These are phyloP conservation scores for Bipolaris zeicola DNA, from an alignment of 2,329 filamentous ascomycete genomes.

Conservation along the genomic window DNA sequence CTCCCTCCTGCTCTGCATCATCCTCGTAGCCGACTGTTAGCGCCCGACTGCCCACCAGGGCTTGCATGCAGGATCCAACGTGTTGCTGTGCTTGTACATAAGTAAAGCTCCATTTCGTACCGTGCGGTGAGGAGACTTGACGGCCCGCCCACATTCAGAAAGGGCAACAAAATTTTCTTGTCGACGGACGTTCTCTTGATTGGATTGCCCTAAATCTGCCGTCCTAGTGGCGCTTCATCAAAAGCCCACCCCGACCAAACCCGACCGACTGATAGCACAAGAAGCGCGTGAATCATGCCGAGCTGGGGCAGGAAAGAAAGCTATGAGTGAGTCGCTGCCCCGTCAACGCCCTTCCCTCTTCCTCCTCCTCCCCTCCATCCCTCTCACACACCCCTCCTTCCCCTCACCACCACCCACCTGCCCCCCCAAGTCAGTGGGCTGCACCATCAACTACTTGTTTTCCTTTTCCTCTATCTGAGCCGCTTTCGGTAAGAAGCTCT, in stretches of 20 bases:
- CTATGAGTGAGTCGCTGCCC: slow-evolving; percentile 46
- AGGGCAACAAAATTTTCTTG: slow-evolving; percentile 18
- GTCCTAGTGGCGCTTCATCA: slow-evolving; percentile 11
- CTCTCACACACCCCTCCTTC: slow-evolving; percentile 2
- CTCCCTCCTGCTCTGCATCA: slow-evolving; percentile 8
- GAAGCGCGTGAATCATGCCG: slow-evolving; percentile 40
- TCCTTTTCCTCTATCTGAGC: slow-evolving; percentile 1
- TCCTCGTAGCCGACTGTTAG: slow-evolving; percentile 12
- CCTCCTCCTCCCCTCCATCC: slow-evolving; percentile 14
- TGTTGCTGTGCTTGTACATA: slow-evolving; percentile 19
- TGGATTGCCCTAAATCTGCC: slow-evolving; percentile 10
- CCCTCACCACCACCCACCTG: slow-evolving; percentile 13
- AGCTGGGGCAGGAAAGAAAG: slow-evolving; percentile 49
- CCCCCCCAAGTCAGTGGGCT: slow-evolving; percentile 1
- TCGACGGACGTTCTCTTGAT: slow-evolving; percentile 4
- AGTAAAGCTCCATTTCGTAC: slow-evolving; percentile 19
- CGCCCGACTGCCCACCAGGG: slow-evolving; percentile 14
- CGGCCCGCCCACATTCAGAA: slow-evolving; percentile 20
- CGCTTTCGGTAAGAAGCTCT: slow-evolving; percentile 18
- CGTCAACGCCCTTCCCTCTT: slow-evolving; percentile 6
- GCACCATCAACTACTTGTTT: background rate
- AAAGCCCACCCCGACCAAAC: background rate
- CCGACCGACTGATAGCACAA: slow-evolving; percentile 24
- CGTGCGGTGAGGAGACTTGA: slow-evolving; percentile 17
- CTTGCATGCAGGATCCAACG: slow-evolving; percentile 17